phyloP scores from a whole-genome alignment of 306 rosid genomes.

The Quercus berberidifolia region DNA sequence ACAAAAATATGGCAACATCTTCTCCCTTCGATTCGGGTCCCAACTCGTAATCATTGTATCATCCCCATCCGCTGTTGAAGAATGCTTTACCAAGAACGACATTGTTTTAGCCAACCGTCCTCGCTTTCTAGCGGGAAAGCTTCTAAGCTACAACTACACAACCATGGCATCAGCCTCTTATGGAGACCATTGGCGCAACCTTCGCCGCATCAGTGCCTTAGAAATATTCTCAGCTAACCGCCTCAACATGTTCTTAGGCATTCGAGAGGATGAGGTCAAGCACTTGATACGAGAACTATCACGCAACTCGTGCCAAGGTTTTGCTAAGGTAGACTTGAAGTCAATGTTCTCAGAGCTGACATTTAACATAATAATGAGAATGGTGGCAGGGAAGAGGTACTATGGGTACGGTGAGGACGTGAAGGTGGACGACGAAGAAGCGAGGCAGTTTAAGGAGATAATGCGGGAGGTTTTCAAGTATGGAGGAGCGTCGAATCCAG shows the following conservation, averaged over 20 bases:
- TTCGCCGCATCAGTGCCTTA: conserved; percentile 54
- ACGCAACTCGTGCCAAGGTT: neutral
- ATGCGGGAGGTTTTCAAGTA: conserved; percentile 15
- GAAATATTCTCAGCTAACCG: conserved; percentile 52
- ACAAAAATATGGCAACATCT: conserved; percentile 34
- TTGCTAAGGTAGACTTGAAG: conserved; percentile 33
- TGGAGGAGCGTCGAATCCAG: conserved; percentile 24
- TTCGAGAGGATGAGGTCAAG: conserved; percentile 45
- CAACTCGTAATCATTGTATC: conserved; percentile 42
- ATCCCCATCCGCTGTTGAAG: conserved; percentile 39
- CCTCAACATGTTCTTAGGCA: conserved; percentile 14
- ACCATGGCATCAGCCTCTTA: conserved; percentile 24
- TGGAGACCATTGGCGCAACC: conserved; percentile 86
- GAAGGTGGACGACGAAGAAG: conserved; percentile 34
- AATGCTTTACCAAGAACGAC: conserved; percentile 74
- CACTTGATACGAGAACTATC: conserved; percentile 31
- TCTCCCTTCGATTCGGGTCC: conserved; percentile 29
- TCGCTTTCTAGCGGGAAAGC: conserved; percentile 19
- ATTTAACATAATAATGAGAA: conserved; percentile 56
- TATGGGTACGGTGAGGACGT: conserved; percentile 29
- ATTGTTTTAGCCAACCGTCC: conserved; percentile 53
- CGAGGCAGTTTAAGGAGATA: conserved; percentile 31
- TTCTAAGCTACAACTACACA: conserved; percentile 43
- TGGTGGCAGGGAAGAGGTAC: conserved; percentile 71
- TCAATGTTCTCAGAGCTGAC: conserved; percentile 40